Evolutionary conservation across 257 asterid genomes (phyloP).

Genomic region (Ligustrum vulgare): DNA sequence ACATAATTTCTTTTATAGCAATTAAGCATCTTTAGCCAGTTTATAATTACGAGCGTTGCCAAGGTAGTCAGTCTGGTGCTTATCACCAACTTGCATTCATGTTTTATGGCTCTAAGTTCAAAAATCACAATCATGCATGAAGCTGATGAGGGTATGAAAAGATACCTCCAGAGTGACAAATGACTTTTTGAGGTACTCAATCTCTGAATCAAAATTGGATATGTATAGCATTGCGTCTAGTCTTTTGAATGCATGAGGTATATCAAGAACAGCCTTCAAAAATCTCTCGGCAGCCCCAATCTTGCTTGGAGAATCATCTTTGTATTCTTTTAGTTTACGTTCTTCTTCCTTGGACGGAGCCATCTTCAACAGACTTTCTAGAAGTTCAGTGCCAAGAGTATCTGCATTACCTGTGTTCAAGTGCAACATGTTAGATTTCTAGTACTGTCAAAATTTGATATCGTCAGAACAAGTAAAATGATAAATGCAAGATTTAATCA

Average conservation of each 20-base stretch:
- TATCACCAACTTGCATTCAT: background rate
- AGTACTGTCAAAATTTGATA: background rate
- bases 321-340: slow-evolving; percentile 69
- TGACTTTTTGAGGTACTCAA: slow-evolving; percentile 82
- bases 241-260: slow-evolving; percentile 87
- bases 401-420: slow-evolving; percentile 74
- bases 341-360: slow-evolving; percentile 94
- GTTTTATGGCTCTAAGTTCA: background rate
- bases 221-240: slow-evolving; percentile 85
- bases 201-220: slow-evolving; percentile 78
- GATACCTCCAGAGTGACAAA: slow-evolving; percentile 89
- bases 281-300: slow-evolving; percentile 91
- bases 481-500: background rate
- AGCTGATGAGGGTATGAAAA: slow-evolving; percentile 24
- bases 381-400: slow-evolving; percentile 80
- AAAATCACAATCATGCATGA: slow-evolving; percentile 2
- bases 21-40: background rate
- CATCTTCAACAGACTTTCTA: slow-evolving; percentile 90
- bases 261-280: slow-evolving; percentile 71
- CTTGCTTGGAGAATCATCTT: slow-evolving; percentile 69
- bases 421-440: slow-evolving; percentile 14
- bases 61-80: background rate
- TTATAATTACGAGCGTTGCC: background rate
- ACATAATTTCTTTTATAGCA: slow-evolving; percentile 5
- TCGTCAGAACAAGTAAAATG: background rate